Evolutionary conservation across 176 grass and related monocot genomes (phyloP), one percentile per base, ranked within the genome.

Genomic region (Stipa capillata): DNA sequence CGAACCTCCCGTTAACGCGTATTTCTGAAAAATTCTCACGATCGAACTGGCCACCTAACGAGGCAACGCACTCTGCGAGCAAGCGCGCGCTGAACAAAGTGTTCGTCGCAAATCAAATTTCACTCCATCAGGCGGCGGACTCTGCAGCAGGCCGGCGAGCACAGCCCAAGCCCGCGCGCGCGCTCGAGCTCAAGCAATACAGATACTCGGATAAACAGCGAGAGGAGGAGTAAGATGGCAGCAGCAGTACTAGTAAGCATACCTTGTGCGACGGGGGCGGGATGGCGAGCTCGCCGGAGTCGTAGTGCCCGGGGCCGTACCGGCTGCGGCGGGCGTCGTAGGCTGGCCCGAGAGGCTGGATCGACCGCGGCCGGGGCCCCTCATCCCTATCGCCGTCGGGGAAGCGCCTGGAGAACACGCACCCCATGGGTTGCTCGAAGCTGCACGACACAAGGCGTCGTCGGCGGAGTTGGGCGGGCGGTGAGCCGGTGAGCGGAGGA

Each of bases 251-350:
- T 0, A 53, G 16, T 16, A 29, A 29, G 4, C 56, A 8, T 65
- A 92, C 91, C 87, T 94, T 94, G 71, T 72, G 37, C 0, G 84
- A 79, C 4, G 31, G 16, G 10, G 89, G 89, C 55, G 66, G 42
- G 74, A 87, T 76, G 67, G 82, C 85, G 62, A 94, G 76, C 70
- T 97, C 94, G 53, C 89, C 79, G 48, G 94, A 92, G 69, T 92
- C 91, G 60, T 64, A 90, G 33, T 74, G 61, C 11, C 48, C 65
- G 3, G 72, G 89, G 0, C 70, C 85, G 23, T 85, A 85, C 1
- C 87, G 37, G 4, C 36, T 39, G 16, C 77, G 77, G 0, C 82
- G 87, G 21, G 82, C 71, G 44, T 57, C 72, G 87, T 81, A 81
- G 54, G 78, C 77, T 2, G n/a, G 45, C 27, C 63, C 69, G 37